Evolutionary conservation across 805 yeast genomes (phyloP).

Genomic region (Cephaloascus albidus): DNA sequence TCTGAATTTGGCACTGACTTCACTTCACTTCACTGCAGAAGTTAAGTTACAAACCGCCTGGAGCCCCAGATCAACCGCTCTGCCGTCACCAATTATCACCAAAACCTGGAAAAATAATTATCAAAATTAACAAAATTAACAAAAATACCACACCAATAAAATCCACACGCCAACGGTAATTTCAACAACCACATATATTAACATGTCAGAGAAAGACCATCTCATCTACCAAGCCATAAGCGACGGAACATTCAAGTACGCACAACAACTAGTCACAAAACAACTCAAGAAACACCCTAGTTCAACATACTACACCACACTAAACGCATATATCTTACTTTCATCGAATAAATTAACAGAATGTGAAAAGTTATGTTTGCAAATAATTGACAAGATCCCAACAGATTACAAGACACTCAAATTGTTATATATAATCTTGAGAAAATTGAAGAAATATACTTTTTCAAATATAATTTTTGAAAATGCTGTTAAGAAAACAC

Average conservation of each 20-base stretch:
- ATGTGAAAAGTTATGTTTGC: slow-evolving; percentile 20
- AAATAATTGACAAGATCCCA: slow-evolving; percentile 27
- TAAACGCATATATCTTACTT: slow-evolving; percentile 24
- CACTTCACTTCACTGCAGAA: too few relatives aligned
- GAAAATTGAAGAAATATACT: slow-evolving; percentile 19
- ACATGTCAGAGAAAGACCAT: too few relatives aligned
- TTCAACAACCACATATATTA: too few relatives aligned
- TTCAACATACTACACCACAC: slow-evolving; percentile 42
- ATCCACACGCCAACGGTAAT: too few relatives aligned
- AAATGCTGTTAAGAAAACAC: slow-evolving; percentile 47
- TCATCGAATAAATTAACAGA: slow-evolving; percentile 19
- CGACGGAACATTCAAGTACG: slow-evolving; percentile 43
- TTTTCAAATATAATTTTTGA: slow-evolving; percentile 46
- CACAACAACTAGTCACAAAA: slow-evolving; percentile 36
- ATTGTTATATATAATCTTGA: slow-evolving; percentile 36
- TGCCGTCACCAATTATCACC: too few relatives aligned
- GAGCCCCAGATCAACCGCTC: too few relatives aligned
- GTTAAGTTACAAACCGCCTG: too few relatives aligned
- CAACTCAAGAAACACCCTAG: slow-evolving; percentile 49
- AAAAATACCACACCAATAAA: too few relatives aligned
- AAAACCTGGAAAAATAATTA: too few relatives aligned
- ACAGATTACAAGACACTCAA: slow-evolving; percentile 46
- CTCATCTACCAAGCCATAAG: slow-evolving; percentile 42
- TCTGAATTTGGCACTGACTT: too few relatives aligned
- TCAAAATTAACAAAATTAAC: too few relatives aligned